Conservation (phyloP, 2,329 filamentous ascomycete species). For the Diaporthe longicolla region DNA sequence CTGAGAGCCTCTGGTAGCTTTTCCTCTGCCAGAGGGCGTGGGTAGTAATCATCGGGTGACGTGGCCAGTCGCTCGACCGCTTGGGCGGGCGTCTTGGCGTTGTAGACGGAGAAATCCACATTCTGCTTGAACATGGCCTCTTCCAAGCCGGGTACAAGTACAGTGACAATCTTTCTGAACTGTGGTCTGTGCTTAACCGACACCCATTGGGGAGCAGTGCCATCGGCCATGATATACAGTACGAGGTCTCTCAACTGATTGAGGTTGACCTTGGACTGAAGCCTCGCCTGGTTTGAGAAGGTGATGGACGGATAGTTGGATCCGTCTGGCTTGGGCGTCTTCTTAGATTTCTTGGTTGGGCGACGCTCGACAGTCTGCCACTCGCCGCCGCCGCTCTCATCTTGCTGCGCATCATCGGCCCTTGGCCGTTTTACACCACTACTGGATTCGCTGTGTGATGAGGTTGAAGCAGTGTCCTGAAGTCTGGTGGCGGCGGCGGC, state of each 20-base stretch:
- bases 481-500: neutral
- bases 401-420: conserved; percentile 38
- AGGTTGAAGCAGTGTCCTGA: conserved; percentile 8
- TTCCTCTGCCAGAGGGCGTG: conserved; percentile 65
- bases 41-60: conserved; percentile 73
- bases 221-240: conserved; percentile 77
- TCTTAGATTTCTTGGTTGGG: conserved; percentile 72
- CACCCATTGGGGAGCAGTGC: conserved; percentile 75
- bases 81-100: conserved; percentile 50
- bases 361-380: conserved; percentile 68
- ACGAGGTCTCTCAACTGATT: conserved; percentile 74
- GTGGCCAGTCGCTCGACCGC: conserved; percentile 55
- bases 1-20: conserved; percentile 68
- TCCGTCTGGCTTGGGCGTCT: conserved; percentile 68
- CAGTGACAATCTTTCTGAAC: conserved; percentile 83
- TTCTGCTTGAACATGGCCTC: conserved; percentile 85
- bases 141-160: conserved; percentile 95
- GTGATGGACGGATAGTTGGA: conserved; percentile 72
- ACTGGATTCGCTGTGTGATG: conserved; percentile 40
- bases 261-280: conserved; percentile 74
- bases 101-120: conserved; percentile 64
- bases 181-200: conserved; percentile 73
- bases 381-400: conserved; percentile 51
- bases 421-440: conserved; percentile 37
- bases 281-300: conserved; percentile 70